Conservation (phyloP, 2,329 filamentous ascomycete genomes). For the Sporothrix phasma region DNA sequence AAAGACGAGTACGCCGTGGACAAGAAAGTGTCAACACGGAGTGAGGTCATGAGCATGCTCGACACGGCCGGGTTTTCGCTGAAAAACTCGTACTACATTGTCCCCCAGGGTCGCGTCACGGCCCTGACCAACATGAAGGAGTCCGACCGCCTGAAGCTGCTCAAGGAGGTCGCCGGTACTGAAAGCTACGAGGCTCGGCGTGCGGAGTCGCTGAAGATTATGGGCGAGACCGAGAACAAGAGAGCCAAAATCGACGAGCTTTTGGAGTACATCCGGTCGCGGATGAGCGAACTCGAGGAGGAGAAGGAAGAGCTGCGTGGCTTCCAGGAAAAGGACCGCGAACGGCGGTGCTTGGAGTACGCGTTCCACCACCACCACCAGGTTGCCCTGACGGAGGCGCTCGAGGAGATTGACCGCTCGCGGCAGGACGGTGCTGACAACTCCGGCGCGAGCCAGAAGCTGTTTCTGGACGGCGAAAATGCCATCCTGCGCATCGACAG, state of each 20-base stretch:
- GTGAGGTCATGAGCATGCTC: conserved; percentile 87
- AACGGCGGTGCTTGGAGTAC: conserved; percentile 86
- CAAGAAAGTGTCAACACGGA: conserved; percentile 80
- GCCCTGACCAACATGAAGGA: conserved; percentile 99
- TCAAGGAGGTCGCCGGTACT: conserved; percentile 97
- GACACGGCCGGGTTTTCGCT: conserved; percentile 94
- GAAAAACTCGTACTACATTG: conserved; percentile 98
- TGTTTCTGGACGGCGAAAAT: conserved; percentile 69
- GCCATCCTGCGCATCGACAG: conserved; percentile 66
- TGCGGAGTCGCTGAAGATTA: conserved; percentile 88
- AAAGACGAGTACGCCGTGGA: conserved; percentile 98
- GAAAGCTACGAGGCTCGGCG: conserved; percentile 92
- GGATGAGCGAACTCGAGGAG: conserved; percentile 81
- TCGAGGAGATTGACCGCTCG: conserved; percentile 74
- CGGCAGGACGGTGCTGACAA: conserved; percentile 75
- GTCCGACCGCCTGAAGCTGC: conserved; percentile 71
- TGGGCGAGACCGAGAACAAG: conserved; percentile 94
- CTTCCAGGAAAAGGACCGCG: conserved; percentile 90
- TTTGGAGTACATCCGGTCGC: conserved; percentile 82
- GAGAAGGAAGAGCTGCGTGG: conserved; percentile 92
- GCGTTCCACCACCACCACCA: conserved; percentile 89
- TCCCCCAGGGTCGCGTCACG: conserved; percentile 92
- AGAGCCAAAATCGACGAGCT: conserved; percentile 88
- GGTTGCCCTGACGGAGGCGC: conserved; percentile 60
- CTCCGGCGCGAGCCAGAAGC: conserved; percentile 68